Percentiles rank a stretch among this genome's conserved stretches.
Evolutionary conservation across 225 moss, liverwort and hornwort species (phyloP).

Genomic region (Ulota crispa): DNA sequence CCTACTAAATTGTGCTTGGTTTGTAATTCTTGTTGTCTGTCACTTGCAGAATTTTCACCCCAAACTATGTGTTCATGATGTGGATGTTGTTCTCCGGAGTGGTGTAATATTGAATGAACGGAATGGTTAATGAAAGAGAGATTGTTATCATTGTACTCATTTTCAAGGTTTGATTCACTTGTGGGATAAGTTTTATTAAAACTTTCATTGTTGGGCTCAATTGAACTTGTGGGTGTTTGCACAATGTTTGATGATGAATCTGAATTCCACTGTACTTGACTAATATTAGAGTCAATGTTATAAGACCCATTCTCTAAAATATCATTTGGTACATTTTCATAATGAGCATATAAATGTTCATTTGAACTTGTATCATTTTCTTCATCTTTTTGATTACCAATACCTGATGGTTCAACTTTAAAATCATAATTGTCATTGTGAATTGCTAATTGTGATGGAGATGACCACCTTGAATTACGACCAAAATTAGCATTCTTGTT

Average conservation of each 20-base stretch:
- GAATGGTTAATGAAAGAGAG: background rate
- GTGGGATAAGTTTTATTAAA: background rate
- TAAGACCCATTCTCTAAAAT: background rate
- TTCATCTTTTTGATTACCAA: background rate
- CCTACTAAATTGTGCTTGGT: background rate
- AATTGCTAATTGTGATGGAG: conserved; percentile 1
- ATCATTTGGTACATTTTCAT: background rate
- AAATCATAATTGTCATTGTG: background rate
- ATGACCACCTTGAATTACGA: background rate
- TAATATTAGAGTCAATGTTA: background rate
- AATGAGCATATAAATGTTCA: background rate
- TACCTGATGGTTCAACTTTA: background rate
- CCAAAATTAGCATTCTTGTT: background rate
- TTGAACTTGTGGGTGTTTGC: background rate
- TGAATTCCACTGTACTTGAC: background rate
- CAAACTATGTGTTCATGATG: conserved; percentile 37
- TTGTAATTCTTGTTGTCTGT: background rate
- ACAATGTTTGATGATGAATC: background rate
- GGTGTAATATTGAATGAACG: conserved; percentile 39
- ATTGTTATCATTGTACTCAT: background rate
- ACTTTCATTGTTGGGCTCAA: background rate
- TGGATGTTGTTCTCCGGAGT: background rate
- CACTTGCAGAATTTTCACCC: conserved; percentile 19
- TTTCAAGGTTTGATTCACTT: background rate
- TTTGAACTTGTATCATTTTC: background rate